Percentiles rank a stretch among this genome's conserved stretches.
phyloP scores from a whole-genome alignment of 495 filamentous ascomycete genomes.

The Aspergillus diversus region DNA sequence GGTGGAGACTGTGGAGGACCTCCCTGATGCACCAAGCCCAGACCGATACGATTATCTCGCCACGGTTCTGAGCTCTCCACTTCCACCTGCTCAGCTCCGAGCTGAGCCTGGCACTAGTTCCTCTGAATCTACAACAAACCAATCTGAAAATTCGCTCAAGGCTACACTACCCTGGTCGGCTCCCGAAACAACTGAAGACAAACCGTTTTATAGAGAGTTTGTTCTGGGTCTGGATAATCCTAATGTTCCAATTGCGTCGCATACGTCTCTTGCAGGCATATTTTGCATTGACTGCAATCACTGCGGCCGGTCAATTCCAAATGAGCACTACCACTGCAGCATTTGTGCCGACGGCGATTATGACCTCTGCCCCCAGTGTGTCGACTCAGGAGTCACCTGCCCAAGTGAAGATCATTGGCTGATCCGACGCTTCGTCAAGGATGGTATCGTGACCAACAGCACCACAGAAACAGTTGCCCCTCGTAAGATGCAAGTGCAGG shows the following conservation, averaged over 20 bases:
- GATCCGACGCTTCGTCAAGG: conserved; percentile 82
- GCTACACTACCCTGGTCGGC: conserved; percentile 17
- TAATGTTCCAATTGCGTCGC: conserved; percentile 35
- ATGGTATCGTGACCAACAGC: conserved; percentile 80
- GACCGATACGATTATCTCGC: conserved; percentile 46
- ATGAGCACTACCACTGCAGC: conserved; percentile 92
- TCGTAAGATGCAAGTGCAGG: conserved; percentile 43
- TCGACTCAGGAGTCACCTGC: conserved; percentile 75
- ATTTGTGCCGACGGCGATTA: conserved; percentile 93
- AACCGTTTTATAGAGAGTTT: conserved; percentile 38
- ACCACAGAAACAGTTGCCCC: conserved; percentile 77
- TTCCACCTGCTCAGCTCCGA: conserved; percentile 22
- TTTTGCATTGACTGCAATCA: conserved; percentile 89
- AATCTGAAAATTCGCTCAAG: conserved; percentile 13
- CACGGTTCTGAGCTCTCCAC: conserved; percentile 45
- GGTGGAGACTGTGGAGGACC: conserved; percentile 10
- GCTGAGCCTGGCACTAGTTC: conserved; percentile 18
- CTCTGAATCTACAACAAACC: conserved; percentile 12
- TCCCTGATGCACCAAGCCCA: conserved; percentile 21
- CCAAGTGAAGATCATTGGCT: conserved; percentile 82
- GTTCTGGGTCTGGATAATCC: conserved; percentile 34
- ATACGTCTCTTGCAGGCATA: conserved; percentile 36
- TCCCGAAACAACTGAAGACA: conserved; percentile 12
- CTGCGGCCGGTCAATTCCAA: conserved; percentile 75
- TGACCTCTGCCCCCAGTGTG: conserved; percentile 84